Conservation (phyloP, 176 grass and related monocot species). For the Lolium rigidum region DNA sequence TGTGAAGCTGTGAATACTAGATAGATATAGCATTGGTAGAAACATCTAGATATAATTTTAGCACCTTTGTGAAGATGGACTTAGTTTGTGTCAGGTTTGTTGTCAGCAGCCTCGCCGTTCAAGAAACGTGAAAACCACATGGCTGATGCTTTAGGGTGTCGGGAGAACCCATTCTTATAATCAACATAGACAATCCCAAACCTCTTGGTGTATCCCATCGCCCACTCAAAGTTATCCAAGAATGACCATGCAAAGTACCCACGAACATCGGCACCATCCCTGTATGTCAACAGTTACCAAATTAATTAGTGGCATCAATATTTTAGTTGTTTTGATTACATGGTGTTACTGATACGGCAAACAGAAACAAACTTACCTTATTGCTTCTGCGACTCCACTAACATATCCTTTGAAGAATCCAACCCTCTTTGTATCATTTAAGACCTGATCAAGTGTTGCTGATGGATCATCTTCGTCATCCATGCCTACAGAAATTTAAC, state of each 20-base stretch:
- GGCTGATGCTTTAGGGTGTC: conserved; percentile 29
- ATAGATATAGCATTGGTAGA: neutral
- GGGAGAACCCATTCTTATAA: conserved; percentile 21
- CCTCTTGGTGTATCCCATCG: conserved; percentile 90
- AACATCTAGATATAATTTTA: neutral
- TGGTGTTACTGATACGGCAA: neutral
- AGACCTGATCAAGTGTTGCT: conserved; percentile 56
- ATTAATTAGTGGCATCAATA: conserved; percentile 6
- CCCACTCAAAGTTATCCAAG: conserved; percentile 97
- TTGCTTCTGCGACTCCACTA: conserved; percentile 66
- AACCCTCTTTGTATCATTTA: conserved; percentile 83
- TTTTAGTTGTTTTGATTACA: conserved; percentile 9
- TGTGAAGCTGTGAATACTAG: neutral
- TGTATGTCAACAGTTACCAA: conserved; percentile 41
- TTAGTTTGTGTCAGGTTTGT: conserved; percentile 4
- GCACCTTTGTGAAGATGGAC: neutral
- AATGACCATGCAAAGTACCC: conserved; percentile 97
- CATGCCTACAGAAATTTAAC: conserved; percentile 69
- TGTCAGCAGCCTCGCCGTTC: neutral
- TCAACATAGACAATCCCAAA: conserved; percentile 41
- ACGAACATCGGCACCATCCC: conserved; percentile 79
- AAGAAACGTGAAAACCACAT: conserved; percentile 25
- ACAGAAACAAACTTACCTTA: conserved; percentile 58
- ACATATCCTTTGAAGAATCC: conserved; percentile 86
- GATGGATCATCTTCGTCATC: conserved; percentile 88